Percentiles rank a stretch among this genome's conserved stretches.
phyloP scores from a whole-genome alignment of 1,284 basidiomycete species.

The Melanopsichium pennsylvanicum region DNA sequence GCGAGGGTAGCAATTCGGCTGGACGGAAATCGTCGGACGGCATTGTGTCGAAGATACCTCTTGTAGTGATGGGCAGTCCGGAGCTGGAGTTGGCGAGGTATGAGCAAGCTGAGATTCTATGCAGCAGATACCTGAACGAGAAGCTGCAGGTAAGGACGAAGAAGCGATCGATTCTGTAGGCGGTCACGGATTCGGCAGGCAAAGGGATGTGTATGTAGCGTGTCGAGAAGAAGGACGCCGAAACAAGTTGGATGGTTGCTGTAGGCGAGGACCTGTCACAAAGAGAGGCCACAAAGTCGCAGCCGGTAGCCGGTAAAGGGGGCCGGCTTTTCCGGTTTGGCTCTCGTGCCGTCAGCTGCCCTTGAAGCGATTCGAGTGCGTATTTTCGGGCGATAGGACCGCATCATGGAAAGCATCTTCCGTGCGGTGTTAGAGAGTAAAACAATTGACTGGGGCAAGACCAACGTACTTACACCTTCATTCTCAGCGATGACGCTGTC shows the following conservation, averaged over 20 bases:
- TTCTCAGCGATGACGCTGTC: no score
- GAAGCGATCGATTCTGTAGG: no score
- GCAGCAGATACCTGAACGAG: no score
- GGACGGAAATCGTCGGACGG: conserved; percentile 14
- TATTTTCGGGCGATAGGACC: conserved; percentile 20
- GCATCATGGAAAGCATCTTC: background rate
- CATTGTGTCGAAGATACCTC: conserved; percentile 16
- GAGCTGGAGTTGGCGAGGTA: no score
- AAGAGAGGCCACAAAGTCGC: no score
- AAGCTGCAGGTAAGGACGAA: background rate
- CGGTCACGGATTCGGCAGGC: no score
- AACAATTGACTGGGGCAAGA: no score
- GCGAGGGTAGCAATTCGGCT: conserved; percentile 31
- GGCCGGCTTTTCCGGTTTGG: conserved; percentile 26
- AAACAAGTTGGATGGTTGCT: no score
- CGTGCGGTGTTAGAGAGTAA: no score
- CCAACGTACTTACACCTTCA: no score
- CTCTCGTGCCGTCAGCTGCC: background rate
- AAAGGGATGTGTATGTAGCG: background rate
- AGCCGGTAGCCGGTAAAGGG: conserved; percentile 11
- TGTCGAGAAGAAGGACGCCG: conserved; percentile 8
- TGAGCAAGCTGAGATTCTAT: no score
- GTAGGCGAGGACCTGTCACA: background rate
- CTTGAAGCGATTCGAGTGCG: background rate
- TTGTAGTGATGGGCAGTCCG: no score